Percentiles rank a stretch among this genome's conserved stretches.
These are phyloP conservation scores for Debaryomyces sp. DNA, from an alignment of 1,139 yeast species.

Conservation along the genomic window DNA sequence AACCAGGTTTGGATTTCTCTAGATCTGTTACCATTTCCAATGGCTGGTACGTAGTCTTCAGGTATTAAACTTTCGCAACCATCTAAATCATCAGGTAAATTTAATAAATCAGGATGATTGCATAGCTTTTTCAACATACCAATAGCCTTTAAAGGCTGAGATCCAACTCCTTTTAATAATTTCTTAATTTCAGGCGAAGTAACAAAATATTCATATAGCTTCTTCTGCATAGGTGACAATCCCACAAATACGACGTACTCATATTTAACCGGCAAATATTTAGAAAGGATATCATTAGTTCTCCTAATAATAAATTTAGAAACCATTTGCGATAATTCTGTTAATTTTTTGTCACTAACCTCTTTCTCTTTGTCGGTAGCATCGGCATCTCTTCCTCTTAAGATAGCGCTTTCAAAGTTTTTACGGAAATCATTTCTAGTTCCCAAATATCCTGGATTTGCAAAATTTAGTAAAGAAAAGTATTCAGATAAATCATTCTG, in stretches of 20 bases:
- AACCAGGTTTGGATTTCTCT: slow-evolving; percentile 63
- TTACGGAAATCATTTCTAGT: slow-evolving; percentile 81
- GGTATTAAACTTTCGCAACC: slow-evolving; percentile 72
- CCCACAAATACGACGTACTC: slow-evolving; percentile 94
- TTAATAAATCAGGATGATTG: slow-evolving; percentile 86
- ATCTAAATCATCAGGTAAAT: slow-evolving; percentile 74
- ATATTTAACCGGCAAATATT: slow-evolving; percentile 91
- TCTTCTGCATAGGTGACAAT: slow-evolving; percentile 74
- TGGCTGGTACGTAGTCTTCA: slow-evolving; percentile 60
- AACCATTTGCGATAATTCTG: slow-evolving; percentile 73
- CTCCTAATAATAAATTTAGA: slow-evolving; percentile 91
- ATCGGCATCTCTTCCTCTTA: slow-evolving; percentile 86
- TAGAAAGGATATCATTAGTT: slow-evolving; percentile 91
- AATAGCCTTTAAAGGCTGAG: slow-evolving; percentile 90
- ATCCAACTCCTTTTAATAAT: slow-evolving; percentile 68
- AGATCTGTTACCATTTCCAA: slow-evolving; percentile 39
- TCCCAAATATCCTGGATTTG: slow-evolving; percentile 93
- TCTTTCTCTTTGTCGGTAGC: slow-evolving; percentile 81
- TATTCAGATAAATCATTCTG: slow-evolving; percentile 96
- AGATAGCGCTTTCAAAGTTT: slow-evolving; percentile 78
- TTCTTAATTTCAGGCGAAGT: slow-evolving; percentile 79
- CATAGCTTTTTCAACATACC: slow-evolving; percentile 87
- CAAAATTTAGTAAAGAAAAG: slow-evolving; percentile 86
- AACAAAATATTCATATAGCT: slow-evolving; percentile 72
- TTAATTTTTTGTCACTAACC: slow-evolving; percentile 71